Evolutionary conservation across 2,329 filamentous ascomycete genomes (phyloP).

Genomic region (Thielaviopsis euricoi): DNA sequence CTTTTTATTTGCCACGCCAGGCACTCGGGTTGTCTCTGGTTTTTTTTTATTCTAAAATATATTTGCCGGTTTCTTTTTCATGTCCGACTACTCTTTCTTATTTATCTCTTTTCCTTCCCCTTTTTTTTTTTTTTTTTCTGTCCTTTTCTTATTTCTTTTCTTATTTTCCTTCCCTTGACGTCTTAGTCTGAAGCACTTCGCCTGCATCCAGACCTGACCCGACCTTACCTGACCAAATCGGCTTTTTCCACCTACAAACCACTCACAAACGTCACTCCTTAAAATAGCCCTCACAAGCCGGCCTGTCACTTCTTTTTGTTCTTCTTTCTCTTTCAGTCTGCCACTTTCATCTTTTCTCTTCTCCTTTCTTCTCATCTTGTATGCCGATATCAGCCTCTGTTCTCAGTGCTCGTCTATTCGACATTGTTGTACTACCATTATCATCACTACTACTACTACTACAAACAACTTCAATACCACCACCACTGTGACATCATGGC

Average conservation of each 20-base stretch:
- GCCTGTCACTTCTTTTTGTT: neutral
- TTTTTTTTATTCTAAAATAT: too few species aligned
- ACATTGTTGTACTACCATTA: too few species aligned
- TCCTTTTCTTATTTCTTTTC: neutral
- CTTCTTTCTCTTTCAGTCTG: too few species aligned
- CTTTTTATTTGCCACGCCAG: too few species aligned
- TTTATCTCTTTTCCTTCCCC: neutral
- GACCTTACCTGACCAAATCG: neutral
- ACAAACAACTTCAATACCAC: too few species aligned
- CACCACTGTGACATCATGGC: neutral
- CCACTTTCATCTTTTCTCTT: neutral
- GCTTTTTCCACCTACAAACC: neutral
- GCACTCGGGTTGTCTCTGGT: too few species aligned
- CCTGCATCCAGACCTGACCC: neutral
- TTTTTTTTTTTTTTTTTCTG: neutral
- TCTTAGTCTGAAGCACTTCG: neutral
- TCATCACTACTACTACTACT: neutral
- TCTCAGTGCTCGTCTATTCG: too few species aligned
- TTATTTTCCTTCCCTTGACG: neutral
- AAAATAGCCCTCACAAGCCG: too few species aligned
- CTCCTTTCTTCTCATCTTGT: too few species aligned
- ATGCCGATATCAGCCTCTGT: too few species aligned
- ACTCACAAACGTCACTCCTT: too few species aligned
- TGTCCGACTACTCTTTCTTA: neutral
- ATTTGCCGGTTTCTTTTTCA: too few species aligned